phyloP scores from a whole-genome alignment of 768 basidiomycete genomes.

The Suillus occidentalis region DNA sequence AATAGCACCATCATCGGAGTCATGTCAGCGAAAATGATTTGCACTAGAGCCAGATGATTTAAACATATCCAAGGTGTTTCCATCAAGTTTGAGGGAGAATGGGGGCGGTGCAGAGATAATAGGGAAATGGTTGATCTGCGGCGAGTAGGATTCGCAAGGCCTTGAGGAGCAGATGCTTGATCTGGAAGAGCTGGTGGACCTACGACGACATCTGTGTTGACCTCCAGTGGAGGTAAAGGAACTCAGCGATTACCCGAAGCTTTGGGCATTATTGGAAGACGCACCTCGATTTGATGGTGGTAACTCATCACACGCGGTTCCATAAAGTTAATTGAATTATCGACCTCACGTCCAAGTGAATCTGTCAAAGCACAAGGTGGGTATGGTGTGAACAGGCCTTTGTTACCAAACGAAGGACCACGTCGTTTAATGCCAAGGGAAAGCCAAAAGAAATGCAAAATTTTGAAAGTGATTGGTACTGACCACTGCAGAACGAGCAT shows the following conservation, averaged over 20 bases:
- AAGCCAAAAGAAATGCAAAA: conserved; percentile 7
- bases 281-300: background rate
- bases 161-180: conserved; percentile 37
- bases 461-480: conserved; percentile 15
- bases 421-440: conserved; percentile 11
- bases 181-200: conserved; percentile 31
- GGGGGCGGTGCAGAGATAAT: conserved; percentile 75
- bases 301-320: conserved; percentile 66
- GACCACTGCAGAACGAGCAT: conserved; percentile 25
- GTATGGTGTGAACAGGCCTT: conserved; percentile 26
- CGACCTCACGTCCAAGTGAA: conserved; percentile 70
- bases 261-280: conserved; percentile 27
- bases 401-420: no score
- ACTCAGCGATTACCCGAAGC: conserved; percentile 65
- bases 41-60: no score
- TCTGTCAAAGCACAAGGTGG: conserved; percentile 67
- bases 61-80: no score
- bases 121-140: conserved; percentile 78
- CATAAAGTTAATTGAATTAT: conserved; percentile 77
- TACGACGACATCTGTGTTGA: conserved; percentile 17
- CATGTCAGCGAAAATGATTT: no score
- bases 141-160: conserved; percentile 39
- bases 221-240: conserved; percentile 22
- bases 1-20: no score
- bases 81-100: conserved; percentile 62